Percentiles rank a stretch among this genome's conserved stretches.
phyloP scores from a whole-genome alignment of 768 basidiomycete genomes.

The Trametes villosa region DNA sequence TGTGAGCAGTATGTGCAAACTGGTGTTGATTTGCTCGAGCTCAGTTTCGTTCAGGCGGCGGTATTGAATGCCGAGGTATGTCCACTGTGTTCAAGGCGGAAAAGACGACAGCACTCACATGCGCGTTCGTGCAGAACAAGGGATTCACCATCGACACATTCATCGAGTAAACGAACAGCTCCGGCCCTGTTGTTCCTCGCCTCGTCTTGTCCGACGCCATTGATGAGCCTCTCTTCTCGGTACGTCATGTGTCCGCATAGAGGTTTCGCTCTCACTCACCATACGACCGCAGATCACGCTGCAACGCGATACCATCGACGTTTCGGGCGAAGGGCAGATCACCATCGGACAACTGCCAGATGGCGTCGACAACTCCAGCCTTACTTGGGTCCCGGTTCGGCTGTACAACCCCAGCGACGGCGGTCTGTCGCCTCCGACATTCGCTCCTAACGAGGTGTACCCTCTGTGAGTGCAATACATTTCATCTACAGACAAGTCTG shows the following conservation, averaged over 20 bases:
- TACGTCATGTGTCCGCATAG: slow-evolving; percentile 3
- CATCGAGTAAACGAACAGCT: slow-evolving; percentile 27
- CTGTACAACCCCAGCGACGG: slow-evolving; percentile 55
- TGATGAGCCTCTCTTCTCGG: slow-evolving; percentile 47
- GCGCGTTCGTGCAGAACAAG: slow-evolving; percentile 22
- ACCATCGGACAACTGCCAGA: slow-evolving; percentile 69
- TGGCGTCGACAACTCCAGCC: slow-evolving; percentile 49
- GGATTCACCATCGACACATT: slow-evolving; percentile 30
- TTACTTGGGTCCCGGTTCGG: slow-evolving; percentile 74
- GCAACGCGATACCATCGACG: slow-evolving; percentile 70
- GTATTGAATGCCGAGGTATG: slow-evolving; percentile 28
- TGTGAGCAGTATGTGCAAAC: neutral
- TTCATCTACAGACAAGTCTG: neutral
- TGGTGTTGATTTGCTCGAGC: neutral
- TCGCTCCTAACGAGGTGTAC: slow-evolving; percentile 65
- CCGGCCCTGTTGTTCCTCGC: slow-evolving; percentile 41
- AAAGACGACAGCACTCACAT: no score
- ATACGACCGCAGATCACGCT: slow-evolving; percentile 49
- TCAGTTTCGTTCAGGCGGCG: slow-evolving; percentile 32
- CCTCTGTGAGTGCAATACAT: slow-evolving; percentile 26
- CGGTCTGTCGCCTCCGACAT: slow-evolving; percentile 60
- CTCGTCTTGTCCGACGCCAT: slow-evolving; percentile 42
- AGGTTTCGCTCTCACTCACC: neutral
- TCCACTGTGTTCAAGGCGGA: neutral
- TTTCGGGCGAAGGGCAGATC: slow-evolving; percentile 70